Base-by-base conservation (phyloP, 306 rosid species). In the Malus orientalis region DNA sequence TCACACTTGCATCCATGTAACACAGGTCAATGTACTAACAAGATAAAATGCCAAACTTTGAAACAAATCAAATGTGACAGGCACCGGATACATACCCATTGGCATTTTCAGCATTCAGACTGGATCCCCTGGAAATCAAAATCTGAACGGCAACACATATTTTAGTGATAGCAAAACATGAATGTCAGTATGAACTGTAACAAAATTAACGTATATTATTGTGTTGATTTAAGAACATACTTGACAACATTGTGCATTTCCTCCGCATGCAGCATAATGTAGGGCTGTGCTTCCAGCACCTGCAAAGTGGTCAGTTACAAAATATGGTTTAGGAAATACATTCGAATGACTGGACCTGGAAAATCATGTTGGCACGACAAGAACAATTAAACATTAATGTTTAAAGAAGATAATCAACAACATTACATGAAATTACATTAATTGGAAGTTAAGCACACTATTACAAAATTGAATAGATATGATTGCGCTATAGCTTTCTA, bases 261-360 rank as follows among this genome's bases (percentile, higher is more conserved):
- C 99, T 67, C 99, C 97, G 38, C 97, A 92, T 69, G 97, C 97
- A 70, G 97, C 99, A 82, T 95, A 95, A 81, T 95, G 99, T 59
- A 95, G 97, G 70, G 99, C 86, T 65, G 97, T 89, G 88, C 99
- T 95, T 79, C 96, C 99, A 57, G 97, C 88, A 83, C 97, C 99
- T 95, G 79, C 78, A 75, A 54, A 79, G 78, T 74, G 79, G 55
- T 61, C 40, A 67, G 73, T 76, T 79, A 76, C n/a, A 10, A 33
- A 22, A 6, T 33, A 47, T 47, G 47, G 38, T 30, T 63, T 29
- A 62, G 67, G 68, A 63, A 63, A 63, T 63, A 62, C 67, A 29
- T 6, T 15, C 12, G 64, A 59, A 59, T n/a, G 64, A 59, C 64
- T 4, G 13, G 64, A 11, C 64, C 64, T 5, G 77, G 6, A 33